Evolutionary conservation across 2,329 filamentous ascomycete species (phyloP).

Genomic region (Monosporascus sp.): DNA sequence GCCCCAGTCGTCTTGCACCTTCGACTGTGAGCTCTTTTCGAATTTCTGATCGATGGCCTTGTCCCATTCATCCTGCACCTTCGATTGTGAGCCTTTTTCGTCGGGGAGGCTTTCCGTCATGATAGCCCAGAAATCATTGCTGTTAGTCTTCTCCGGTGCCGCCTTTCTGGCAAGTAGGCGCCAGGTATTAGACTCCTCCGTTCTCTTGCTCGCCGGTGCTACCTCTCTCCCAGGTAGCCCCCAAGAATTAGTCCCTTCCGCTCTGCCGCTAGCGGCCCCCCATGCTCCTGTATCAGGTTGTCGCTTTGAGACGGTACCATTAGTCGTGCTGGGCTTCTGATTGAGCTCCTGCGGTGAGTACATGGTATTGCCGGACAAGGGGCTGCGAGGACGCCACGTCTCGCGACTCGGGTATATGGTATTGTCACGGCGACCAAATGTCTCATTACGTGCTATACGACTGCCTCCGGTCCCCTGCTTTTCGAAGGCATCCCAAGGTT

Average conservation of each 20-base stretch:
- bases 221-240: neutral
- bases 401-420: too few relatives aligned
- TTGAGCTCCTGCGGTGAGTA: too few relatives aligned
- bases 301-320: neutral
- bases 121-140: constrained; percentile 13
- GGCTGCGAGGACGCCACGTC: too few relatives aligned
- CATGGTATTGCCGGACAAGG: too few relatives aligned
- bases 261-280: neutral
- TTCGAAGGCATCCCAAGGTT: too few relatives aligned
- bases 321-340: neutral
- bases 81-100: neutral
- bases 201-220: neutral
- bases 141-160: constrained; percentile 5
- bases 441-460: too few relatives aligned
- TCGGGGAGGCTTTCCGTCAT: constrained; percentile 1
- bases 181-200: constrained; percentile 7
- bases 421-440: too few relatives aligned
- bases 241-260: neutral
- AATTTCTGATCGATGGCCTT: constrained; percentile 6
- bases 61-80: neutral
- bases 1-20: constrained; percentile 1
- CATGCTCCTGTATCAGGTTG: neutral
- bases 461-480: too few relatives aligned
- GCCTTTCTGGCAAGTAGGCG: constrained; percentile 12
- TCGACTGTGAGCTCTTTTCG: neutral